A percentile compares a stretch with the other conserved stretches of the same genome.
Evolutionary conservation across 176 grass and related monocot genomes (phyloP).

Genomic region (Phoenix dactylifera): DNA sequence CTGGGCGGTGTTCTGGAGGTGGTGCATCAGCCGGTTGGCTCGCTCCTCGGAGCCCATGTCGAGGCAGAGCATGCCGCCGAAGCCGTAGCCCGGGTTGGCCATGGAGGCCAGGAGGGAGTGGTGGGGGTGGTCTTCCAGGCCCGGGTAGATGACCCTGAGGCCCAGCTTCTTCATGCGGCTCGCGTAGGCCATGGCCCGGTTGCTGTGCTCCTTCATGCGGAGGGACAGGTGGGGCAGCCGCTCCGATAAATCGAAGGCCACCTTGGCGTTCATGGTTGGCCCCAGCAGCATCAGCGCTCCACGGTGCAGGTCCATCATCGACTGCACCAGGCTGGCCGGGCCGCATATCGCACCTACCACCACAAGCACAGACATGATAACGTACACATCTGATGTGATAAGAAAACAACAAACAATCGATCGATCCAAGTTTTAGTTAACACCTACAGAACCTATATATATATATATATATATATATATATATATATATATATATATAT

Average conservation of each 20-base stretch:
- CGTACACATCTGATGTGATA: too few relatives aligned
- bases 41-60: conserved; percentile 94
- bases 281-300: conserved; percentile 85
- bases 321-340: conserved; percentile 69
- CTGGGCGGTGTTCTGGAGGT: conserved; percentile 94
- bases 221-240: conserved; percentile 83
- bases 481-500: too few relatives aligned
- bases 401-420: too few relatives aligned
- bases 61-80: conserved; percentile 82
- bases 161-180: conserved; percentile 47
- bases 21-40: conserved; percentile 85
- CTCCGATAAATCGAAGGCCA: conserved; percentile 79
- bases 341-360: conserved; percentile 74
- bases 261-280: conserved; percentile 97
- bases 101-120: conserved; percentile 42
- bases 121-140: conserved; percentile 74
- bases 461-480: too few relatives aligned
- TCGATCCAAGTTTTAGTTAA: too few relatives aligned
- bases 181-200: conserved; percentile 59
- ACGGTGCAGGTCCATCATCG: conserved; percentile 87
- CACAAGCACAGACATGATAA: too few relatives aligned
- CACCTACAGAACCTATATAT: too few relatives aligned
- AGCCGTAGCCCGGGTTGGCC: conserved; percentile 64
- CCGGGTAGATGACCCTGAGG: conserved; percentile 72
- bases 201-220: conserved; percentile 90